These are phyloP conservation scores for Hericium coralloides DNA, from an alignment of 768 basidiomycete genomes.

Conservation along the genomic window DNA sequence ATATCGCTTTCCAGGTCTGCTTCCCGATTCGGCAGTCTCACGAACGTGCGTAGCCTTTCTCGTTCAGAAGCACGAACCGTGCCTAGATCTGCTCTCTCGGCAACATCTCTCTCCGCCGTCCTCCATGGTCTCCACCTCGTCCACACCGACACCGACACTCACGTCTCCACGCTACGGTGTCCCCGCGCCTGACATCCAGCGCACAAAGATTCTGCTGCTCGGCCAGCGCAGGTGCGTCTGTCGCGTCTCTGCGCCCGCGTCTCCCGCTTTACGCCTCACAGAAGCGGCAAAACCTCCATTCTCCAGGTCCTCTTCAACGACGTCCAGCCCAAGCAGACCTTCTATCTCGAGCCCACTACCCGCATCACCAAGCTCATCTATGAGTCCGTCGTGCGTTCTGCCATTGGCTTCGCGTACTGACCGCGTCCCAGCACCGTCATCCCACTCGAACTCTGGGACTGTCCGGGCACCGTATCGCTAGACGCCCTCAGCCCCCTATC, in stretches of 20 bases:
- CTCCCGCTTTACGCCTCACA: constrained; percentile 21
- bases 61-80: neutral
- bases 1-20: too few relatives aligned
- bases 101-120: neutral
- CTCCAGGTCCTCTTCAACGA: constrained; percentile 87
- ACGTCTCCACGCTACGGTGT: neutral
- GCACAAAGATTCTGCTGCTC: constrained; percentile 65
- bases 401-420: neutral
- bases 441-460: constrained; percentile 93
- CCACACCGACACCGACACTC: constrained; percentile 7
- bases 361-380: constrained; percentile 64
- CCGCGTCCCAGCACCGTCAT: constrained; percentile 62
- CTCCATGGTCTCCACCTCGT: constrained; percentile 5
- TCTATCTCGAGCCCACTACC: constrained; percentile 85
- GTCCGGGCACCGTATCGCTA: constrained; percentile 77
- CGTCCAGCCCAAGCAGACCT: constrained; percentile 73
- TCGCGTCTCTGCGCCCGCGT: neutral
- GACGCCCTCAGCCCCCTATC: constrained; percentile 73
- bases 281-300: constrained; percentile 90
- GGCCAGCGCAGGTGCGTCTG: constrained; percentile 56
- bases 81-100: too few relatives aligned
- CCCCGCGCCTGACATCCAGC: constrained; percentile 17
- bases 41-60: neutral
- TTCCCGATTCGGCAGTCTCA: neutral
- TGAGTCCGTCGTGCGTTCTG: constrained; percentile 42